Evolutionary conservation across 148 eudicot genomes (phyloP), one percentile per base, ranked within the genome.

Genomic region (Rhododendron kiyosumense): DNA sequence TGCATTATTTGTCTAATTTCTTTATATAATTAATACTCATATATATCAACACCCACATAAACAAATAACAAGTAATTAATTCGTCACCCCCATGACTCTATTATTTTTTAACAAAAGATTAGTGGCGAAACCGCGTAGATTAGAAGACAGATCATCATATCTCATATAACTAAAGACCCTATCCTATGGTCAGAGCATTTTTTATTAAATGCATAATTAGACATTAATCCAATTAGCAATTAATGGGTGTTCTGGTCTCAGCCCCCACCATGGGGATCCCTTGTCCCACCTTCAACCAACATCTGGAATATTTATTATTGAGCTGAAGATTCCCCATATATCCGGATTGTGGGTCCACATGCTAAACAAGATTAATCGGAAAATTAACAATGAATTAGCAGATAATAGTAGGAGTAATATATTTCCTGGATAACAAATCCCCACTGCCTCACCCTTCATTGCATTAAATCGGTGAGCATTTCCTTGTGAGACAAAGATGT

Each of bases 211-310:
- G 57, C n/a, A 13, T 3, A 1, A 54, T 54, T 54, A 54, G 78
- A 45, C 77, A 83, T 43, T 41, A 41, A 41, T 65, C 77, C 36
- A 69, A 41, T 41, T 41, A 69, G 34, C 78, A 65, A 69, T 71
- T 14, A 69, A 79, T 79, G 78, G 36, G 89, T 86, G 59, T 52
- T 22, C 54, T 48, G 36, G 73, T 86, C 43, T 41, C 84, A 81
- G 84, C 71, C 84, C 84, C 87, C 84, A 86, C 87, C 87, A 73
- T 36, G 88, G 87, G 88, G 87, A 73, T 82, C 87, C 77, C 81
- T 78, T 91, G 93, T 91, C 93, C 85, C 90, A 51, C 32, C 86
- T 88, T 84, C 91, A 88, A 88, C 90, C 89, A 91, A 87, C 93
- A 91, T 88, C 22, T 73, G 43, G 91, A 91, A 89, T 89, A 88